Evolutionary conservation across 108 stramenopile species (phyloP), one percentile per base, ranked within the genome.

Genomic region (Cyclotella baltica): DNA sequence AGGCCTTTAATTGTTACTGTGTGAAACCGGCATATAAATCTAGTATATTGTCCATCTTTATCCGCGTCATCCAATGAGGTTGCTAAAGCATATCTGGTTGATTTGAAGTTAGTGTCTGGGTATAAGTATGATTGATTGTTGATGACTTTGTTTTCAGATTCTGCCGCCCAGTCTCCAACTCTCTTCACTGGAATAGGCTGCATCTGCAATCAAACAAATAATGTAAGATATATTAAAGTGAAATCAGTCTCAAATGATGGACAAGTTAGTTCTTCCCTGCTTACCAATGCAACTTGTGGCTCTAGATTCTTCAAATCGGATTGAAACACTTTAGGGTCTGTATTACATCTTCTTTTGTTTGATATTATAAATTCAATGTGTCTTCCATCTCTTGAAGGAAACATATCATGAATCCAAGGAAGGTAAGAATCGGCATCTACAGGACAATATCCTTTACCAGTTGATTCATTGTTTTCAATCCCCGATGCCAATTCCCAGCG

Each of bases 331-430:
- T 58, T 67, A 18, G 86, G 81, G 57, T 80, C 78, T 8, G 77
- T 83, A 57, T 84, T 80, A 29, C 83, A 84, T 47, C 83, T 33
- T 16, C 83, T 65, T 59, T 80, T 80, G 51, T 84, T 84, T 0
- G 58, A 63, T 33, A 70, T 70, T 25, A 84, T 62, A 55, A 84
- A 80, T 59, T 76, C 79, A 36, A 84, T 37, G 23, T 79, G 20
- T 0, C 20, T 31, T 0, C 83, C 83, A 55, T 79, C 65, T n/a
- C 43, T 35, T 6, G 77, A 66, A 20, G 83, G 83, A 46, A 83
- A 83, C 0, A 74, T 52, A 58, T 83, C 83, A 40, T 79, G 78
- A 20, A 83, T 77, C 83, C 83, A 83, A 1, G 83, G 83, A 36
- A 83, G 62, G 43, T 52, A 83, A 8, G 83, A 74, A 62, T 83